Evolutionary conservation across 2,329 filamentous ascomycete species (phyloP).

Genomic region (Fusarium buxicola): DNA sequence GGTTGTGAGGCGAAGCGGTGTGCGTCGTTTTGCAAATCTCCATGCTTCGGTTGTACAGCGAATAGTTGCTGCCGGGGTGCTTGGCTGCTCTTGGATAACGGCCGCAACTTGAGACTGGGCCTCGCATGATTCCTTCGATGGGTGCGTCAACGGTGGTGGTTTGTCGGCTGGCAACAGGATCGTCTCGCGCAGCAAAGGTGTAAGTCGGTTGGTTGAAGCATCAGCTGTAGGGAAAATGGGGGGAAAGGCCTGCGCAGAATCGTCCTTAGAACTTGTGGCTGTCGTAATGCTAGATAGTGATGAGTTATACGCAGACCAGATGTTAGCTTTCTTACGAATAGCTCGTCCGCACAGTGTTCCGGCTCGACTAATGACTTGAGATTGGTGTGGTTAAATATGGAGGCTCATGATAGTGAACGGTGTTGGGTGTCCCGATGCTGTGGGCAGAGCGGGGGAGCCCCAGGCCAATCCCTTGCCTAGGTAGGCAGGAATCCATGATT

Average conservation of each 20-base stretch:
- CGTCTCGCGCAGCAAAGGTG: constrained; percentile 6
- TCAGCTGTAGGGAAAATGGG: background rate
- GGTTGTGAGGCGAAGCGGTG: background rate
- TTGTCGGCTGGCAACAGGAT: constrained; percentile 2
- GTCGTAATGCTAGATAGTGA: background rate
- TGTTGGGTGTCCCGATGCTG: constrained; percentile 26
- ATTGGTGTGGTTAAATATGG: constrained; percentile 2
- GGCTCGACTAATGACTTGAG: background rate
- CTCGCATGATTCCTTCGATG: background rate
- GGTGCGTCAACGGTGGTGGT: background rate
- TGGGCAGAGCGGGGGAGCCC: constrained; percentile 27
- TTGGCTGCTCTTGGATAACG: background rate
- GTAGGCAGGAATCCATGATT: constrained; percentile 17
- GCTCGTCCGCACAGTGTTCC: background rate
- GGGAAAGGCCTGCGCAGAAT: background rate
- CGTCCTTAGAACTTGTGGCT: background rate
- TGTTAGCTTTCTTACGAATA: background rate
- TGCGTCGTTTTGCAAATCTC: background rate
- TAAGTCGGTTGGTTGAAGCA: constrained; percentile 8
- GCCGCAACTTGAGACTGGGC: background rate
- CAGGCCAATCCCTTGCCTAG: constrained; percentile 20
- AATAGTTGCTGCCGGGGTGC: background rate
- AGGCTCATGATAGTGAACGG: constrained; percentile 5
- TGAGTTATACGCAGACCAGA: background rate
- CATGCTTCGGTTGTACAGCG: background rate